phyloP scores from a whole-genome alignment of 805 yeast genomes.

The Candida cerambycidarum region DNA sequence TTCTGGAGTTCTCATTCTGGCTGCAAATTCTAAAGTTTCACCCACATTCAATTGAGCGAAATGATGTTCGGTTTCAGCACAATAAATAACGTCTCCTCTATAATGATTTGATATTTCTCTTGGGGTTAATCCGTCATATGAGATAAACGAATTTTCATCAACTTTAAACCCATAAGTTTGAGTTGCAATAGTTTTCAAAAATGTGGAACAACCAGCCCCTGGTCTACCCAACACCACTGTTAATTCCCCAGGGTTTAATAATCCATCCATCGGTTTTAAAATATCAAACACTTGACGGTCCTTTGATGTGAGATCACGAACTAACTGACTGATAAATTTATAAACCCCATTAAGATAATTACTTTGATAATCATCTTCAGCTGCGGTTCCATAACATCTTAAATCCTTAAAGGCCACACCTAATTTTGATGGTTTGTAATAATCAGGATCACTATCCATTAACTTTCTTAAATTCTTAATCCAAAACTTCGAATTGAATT shows the following conservation, averaged over 20 bases:
- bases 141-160: constrained; percentile 29
- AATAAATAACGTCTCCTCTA: constrained; percentile 41
- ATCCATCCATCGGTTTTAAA: constrained; percentile 26
- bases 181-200: constrained; percentile 38
- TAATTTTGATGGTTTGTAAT: constrained; percentile 59
- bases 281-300: constrained; percentile 11
- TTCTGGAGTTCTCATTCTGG: constrained; percentile 47
- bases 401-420: constrained; percentile 60
- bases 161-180: constrained; percentile 39
- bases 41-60: constrained; percentile 57
- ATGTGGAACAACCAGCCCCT: constrained; percentile 43
- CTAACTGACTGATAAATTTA: constrained; percentile 21
- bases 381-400: constrained; percentile 63
- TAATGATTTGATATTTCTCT: constrained; percentile 28
- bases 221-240: constrained; percentile 45
- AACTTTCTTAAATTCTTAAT: constrained; percentile 61
- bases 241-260: constrained; percentile 37
- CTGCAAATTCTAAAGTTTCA: constrained; percentile 56
- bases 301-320: constrained; percentile 21
- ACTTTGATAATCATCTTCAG: constrained; percentile 66
- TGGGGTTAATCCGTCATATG: constrained; percentile 35
- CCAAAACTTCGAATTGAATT: constrained; percentile 64
- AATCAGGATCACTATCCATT: constrained; percentile 54
- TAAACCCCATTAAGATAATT: constrained; percentile 48
- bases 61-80: constrained; percentile 57